These are phyloP conservation scores for Mallotus repandus DNA, from an alignment of 441 rosid species.

Conservation along the genomic window DNA sequence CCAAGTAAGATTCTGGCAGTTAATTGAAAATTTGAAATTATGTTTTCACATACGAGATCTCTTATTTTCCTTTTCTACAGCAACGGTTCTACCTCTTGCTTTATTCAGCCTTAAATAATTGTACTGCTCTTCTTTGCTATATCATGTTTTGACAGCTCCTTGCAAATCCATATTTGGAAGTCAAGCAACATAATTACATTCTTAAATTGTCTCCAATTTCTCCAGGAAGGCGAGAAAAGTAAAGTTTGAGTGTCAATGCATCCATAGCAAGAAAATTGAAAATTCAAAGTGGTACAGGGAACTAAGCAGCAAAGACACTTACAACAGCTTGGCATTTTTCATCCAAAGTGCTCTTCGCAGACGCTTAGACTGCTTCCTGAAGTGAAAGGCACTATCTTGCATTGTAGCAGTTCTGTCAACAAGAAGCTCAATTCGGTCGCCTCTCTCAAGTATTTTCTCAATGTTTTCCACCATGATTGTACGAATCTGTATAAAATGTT, in stretches of 20 bases:
- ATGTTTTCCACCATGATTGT: constrained; percentile 89
- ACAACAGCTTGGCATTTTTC: constrained; percentile 94
- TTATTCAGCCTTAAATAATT: background rate
- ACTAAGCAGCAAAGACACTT: constrained; percentile 29
- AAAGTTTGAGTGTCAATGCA: background rate
- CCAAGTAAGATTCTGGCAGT: background rate
- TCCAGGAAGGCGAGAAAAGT: background rate
- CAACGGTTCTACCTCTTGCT: background rate
- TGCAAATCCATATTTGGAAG: background rate
- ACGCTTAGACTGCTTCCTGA: constrained; percentile 91
- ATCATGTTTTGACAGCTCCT: background rate
- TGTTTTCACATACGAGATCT: background rate
- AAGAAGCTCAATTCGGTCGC: constrained; percentile 90
- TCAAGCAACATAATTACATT: background rate
- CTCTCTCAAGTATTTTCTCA: constrained; percentile 94
- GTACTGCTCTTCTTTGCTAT: background rate
- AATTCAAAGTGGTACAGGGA: background rate
- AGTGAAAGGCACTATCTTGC: constrained; percentile 92
- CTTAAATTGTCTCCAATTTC: background rate
- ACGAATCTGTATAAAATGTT: constrained; percentile 50
- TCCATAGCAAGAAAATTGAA: background rate
- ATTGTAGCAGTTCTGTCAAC: constrained; percentile 97
- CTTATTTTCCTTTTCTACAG: background rate
- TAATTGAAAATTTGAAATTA: background rate
- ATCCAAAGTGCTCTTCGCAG: constrained; percentile 92